Evolutionary conservation across 306 rosid genomes (phyloP).

Genomic region (Carpinus fangiana): DNA sequence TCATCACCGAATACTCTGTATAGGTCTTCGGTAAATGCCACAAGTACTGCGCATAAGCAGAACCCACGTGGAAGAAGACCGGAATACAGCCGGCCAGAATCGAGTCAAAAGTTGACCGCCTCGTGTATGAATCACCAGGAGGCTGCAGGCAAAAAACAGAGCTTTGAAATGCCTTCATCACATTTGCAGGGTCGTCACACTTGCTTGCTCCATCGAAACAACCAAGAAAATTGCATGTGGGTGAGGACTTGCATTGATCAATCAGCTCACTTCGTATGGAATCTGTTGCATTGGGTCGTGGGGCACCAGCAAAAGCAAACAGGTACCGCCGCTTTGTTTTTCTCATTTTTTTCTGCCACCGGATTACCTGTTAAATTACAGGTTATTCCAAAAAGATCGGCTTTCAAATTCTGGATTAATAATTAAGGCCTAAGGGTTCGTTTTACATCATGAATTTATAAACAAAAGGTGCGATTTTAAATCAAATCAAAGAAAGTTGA

Average conservation of each 20-base stretch:
- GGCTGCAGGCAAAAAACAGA: slow-evolving; percentile 64
- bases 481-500: too few species aligned
- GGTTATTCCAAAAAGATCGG: too few species aligned
- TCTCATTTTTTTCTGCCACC: slow-evolving; percentile 49
- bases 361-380: slow-evolving; percentile 18
- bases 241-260: slow-evolving; percentile 37
- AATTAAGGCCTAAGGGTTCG: too few species aligned
- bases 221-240: slow-evolving; percentile 32
- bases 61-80: slow-evolving; percentile 51
- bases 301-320: slow-evolving; percentile 57
- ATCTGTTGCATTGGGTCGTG: slow-evolving; percentile 28
- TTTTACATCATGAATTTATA: too few species aligned
- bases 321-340: slow-evolving; percentile 38
- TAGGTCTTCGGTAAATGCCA: slow-evolving; percentile 50
- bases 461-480: too few species aligned
- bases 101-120: slow-evolving; percentile 56
- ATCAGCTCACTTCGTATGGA: slow-evolving; percentile 36
- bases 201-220: slow-evolving; percentile 19
- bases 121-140: slow-evolving; percentile 56
- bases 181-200: slow-evolving; percentile 35
- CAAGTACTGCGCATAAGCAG: slow-evolving; percentile 55
- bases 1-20: slow-evolving; percentile 40
- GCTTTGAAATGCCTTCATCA: slow-evolving; percentile 39
- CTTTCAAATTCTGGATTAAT: too few species aligned
- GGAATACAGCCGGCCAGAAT: slow-evolving; percentile 63